A percentile compares a stretch with the other conserved stretches of the same genome.
These are phyloP conservation scores for Cladosporium velox DNA, from an alignment of 2,329 filamentous ascomycete species.

Conservation along the genomic window DNA sequence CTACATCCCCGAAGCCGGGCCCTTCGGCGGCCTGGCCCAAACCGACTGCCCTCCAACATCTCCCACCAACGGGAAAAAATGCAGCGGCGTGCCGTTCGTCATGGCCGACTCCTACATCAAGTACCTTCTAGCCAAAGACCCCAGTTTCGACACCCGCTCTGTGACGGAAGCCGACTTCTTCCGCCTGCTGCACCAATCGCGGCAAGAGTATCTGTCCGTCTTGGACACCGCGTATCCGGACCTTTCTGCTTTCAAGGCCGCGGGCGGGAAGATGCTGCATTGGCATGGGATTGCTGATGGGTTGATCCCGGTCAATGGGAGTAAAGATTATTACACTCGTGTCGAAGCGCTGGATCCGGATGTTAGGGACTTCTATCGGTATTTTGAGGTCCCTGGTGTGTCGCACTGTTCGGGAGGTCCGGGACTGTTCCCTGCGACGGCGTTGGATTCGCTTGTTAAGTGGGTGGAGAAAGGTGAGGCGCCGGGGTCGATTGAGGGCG, in stretches of 20 bases:
- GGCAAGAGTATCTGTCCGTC: conserved; percentile 45
- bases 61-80: conserved; percentile 46
- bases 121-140: conserved; percentile 51
- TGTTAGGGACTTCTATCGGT: conserved; percentile 40
- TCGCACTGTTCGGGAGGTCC: conserved; percentile 39
- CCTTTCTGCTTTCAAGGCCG: conserved; percentile 36
- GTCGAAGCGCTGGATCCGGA: conserved; percentile 31
- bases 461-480: conserved; percentile 37
- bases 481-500: conserved; percentile 31
- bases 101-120: conserved; percentile 52
- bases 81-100: conserved; percentile 44
- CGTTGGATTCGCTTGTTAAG: conserved; percentile 26
- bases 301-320: conserved; percentile 39
- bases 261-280: conserved; percentile 29
- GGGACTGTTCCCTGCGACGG: conserved; percentile 30
- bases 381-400: conserved; percentile 44
- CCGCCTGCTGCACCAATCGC: conserved; percentile 40
- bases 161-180: conserved; percentile 46
- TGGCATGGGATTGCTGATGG: conserved; percentile 25
- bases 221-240: conserved; percentile 40
- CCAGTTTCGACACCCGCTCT: conserved; percentile 43
- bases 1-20: conserved; percentile 39
- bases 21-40: conserved; percentile 27
- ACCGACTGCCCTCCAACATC: conserved; percentile 39
- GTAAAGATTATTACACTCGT: conserved; percentile 36